Base-by-base conservation (phyloP, 2,329 filamentous ascomycete species). In the Xylariaceae sp. region DNA sequence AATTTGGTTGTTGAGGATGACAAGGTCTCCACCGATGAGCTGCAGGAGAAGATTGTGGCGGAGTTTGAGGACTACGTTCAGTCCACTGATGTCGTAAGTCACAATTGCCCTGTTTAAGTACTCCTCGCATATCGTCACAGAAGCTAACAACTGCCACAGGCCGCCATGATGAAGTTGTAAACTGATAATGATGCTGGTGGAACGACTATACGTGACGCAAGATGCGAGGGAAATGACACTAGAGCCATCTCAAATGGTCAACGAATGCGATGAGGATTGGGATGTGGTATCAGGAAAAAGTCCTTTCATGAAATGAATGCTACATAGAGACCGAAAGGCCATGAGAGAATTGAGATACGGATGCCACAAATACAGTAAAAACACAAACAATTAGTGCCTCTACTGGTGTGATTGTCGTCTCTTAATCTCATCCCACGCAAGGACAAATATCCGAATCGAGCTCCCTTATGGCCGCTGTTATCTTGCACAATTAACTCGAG, bases 1-100 rank as follows among this genome's bases (percentile, higher is more conserved):
- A 97, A 89, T 86, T 75, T 97, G 63, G 90, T 97, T 64, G 78
- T 97, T 59, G 94, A 97, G 81, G 94, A 99, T 71, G 92, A 97
- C 61, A 96, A 96, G 83, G 73, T 99, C 69, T 91, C 89, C 61
- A 72, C 89, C 59, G 82, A 86, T 63, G 92, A 96, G 57, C 85
- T 99, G 62, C 83, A 96, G 81, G 84, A 89, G 70, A 67, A 88
- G 78, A 95, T 97, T 66, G 57, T 69, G 68, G n/a, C n/a, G 22
- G 89, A 82, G 62, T 82, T 91, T 65, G 94, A 97, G 79, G 94
- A 99, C 71, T 87, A 89, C 72, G 90, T 99, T 68, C 94, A 99
- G 84, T 96, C 90, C 63, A 85, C 87, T 64, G 94, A 97, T 72
- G 71, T 96, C 68, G 86, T 80, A 72, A 71, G 76, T 68, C 22